phyloP scores from a whole-genome alignment of 2,329 filamentous ascomycete species.

The Calonectria fujianensis region DNA sequence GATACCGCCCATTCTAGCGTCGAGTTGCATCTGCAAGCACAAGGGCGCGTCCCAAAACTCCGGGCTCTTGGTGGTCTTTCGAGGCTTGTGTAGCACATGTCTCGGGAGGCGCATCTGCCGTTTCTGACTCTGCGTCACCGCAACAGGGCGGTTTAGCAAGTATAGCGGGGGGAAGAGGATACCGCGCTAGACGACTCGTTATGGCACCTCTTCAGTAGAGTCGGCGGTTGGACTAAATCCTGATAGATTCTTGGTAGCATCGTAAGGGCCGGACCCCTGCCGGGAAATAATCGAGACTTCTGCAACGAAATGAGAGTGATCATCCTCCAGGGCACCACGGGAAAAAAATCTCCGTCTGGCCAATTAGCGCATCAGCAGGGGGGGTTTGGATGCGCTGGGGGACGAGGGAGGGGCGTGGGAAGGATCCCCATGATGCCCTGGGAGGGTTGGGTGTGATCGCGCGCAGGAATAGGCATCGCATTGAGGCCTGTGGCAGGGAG shows the following conservation, averaged over 20 bases:
- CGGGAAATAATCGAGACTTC: conserved; percentile 43
- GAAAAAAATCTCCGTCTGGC: conserved; percentile 47
- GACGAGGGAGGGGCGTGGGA: conserved; percentile 31
- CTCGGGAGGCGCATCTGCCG: conserved; percentile 46
- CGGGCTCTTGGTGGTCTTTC: conserved; percentile 45
- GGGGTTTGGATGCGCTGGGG: conserved; percentile 30
- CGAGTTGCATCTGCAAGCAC: conserved; percentile 49
- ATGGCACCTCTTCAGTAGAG: conserved; percentile 25
- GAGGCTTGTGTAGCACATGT: conserved; percentile 48
- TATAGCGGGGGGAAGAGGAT: conserved; percentile 22
- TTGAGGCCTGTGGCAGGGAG: conserved; percentile 43
- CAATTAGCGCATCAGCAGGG: conserved; percentile 34
- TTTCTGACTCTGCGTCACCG: conserved; percentile 43
- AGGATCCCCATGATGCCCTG: conserved; percentile 35
- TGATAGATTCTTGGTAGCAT: conserved; percentile 38
- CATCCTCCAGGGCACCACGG: conserved; percentile 35
- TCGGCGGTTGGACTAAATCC: conserved; percentile 34
- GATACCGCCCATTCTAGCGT: conserved; percentile 35
- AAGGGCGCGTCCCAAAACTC: conserved; percentile 52
- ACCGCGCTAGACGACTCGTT: background rate
- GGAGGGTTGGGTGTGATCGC: conserved; percentile 45
- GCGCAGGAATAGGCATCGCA: conserved; percentile 44
- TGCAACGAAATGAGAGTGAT: conserved; percentile 40
- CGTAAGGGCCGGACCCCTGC: conserved; percentile 28
- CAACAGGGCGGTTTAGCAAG: conserved; percentile 37